Evolutionary conservation across 805 yeast species (phyloP).

Genomic region (Zygoascus bituminiphila): DNA sequence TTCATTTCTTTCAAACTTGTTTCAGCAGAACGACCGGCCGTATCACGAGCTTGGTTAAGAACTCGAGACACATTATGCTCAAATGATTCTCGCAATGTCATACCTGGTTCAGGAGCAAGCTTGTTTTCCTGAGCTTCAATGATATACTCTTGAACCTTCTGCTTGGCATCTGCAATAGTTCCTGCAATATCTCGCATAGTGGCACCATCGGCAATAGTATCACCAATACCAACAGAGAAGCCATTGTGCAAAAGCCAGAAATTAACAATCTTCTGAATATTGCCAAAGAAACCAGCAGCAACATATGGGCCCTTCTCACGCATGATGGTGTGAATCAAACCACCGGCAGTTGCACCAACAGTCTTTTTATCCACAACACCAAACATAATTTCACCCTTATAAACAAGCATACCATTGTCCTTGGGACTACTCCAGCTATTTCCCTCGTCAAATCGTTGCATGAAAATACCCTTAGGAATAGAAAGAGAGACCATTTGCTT

Average conservation of each 20-base stretch:
- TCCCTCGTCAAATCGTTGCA: slow-evolving; percentile 89
- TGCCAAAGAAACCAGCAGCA: slow-evolving; percentile 86
- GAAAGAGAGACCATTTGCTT: slow-evolving; percentile 88
- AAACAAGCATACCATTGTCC: slow-evolving; percentile 92
- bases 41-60: slow-evolving; percentile 96
- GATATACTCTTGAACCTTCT: slow-evolving; percentile 89
- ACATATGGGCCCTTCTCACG: slow-evolving; percentile 92
- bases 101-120: slow-evolving; percentile 96
- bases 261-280: slow-evolving; percentile 90
- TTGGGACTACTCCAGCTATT: slow-evolving; percentile 76
- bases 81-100: slow-evolving; percentile 97
- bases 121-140: slow-evolving; percentile 83
- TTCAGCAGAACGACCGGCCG: slow-evolving; percentile 98
- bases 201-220: slow-evolving; percentile 94
- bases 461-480: slow-evolving; percentile 90
- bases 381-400: slow-evolving; percentile 92
- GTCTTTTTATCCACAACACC: slow-evolving; percentile 98
- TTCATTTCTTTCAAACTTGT: slow-evolving; percentile 87
- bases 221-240: slow-evolving; percentile 99
- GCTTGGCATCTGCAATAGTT: slow-evolving; percentile 88
- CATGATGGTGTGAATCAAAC: slow-evolving; percentile 93
- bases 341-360: slow-evolving; percentile 98
- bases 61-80: slow-evolving; percentile 95
- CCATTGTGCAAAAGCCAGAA: slow-evolving; percentile 96
- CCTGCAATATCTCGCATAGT: slow-evolving; percentile 92